phyloP scores from a whole-genome alignment of 108 stramenopile species.

The Aureococcus anophagefferens region DNA sequence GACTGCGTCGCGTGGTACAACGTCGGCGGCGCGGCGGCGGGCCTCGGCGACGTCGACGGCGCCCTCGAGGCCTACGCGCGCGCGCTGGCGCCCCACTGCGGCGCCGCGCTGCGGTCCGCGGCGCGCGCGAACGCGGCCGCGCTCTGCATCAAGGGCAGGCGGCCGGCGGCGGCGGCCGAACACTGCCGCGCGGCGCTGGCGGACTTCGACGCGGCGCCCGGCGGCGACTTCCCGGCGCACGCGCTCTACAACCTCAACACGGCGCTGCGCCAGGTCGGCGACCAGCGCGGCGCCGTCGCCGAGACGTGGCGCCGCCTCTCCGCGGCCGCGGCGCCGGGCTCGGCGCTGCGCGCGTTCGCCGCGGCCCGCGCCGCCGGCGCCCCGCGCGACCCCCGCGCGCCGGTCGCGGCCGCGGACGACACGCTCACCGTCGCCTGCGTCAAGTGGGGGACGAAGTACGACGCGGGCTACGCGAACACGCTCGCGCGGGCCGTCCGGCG shows the following conservation, averaged over 20 bases:
- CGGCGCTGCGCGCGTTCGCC: too few species aligned
- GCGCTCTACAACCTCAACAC: not conserved
- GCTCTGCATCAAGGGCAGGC: too few species aligned
- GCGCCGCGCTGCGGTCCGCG: not conserved
- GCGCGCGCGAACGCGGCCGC: not conserved
- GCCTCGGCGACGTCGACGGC: not conserved
- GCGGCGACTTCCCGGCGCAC: not conserved
- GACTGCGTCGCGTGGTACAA: not conserved
- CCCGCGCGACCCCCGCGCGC: too few species aligned
- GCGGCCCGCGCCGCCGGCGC: too few species aligned
- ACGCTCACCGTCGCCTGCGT: constrained; percentile 10
- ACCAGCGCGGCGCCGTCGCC: not conserved
- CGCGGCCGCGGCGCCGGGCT: too few species aligned
- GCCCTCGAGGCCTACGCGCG: not conserved
- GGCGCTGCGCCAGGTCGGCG: not conserved
- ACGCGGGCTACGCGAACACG: constrained; percentile 7
- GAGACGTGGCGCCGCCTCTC: too few species aligned
- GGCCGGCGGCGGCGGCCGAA: too few species aligned
- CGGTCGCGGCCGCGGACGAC: too few species aligned
- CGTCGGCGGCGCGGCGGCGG: not conserved
- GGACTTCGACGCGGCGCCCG: too few species aligned
- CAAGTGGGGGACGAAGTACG: constrained; percentile 20
- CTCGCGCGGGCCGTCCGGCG: not conserved
- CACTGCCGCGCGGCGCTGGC: too few species aligned
- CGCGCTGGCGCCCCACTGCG: not conserved